Evolutionary conservation across 257 asterid genomes (phyloP), one percentile per base, ranked within the genome.

Genomic region (Lycium ferocissimum): DNA sequence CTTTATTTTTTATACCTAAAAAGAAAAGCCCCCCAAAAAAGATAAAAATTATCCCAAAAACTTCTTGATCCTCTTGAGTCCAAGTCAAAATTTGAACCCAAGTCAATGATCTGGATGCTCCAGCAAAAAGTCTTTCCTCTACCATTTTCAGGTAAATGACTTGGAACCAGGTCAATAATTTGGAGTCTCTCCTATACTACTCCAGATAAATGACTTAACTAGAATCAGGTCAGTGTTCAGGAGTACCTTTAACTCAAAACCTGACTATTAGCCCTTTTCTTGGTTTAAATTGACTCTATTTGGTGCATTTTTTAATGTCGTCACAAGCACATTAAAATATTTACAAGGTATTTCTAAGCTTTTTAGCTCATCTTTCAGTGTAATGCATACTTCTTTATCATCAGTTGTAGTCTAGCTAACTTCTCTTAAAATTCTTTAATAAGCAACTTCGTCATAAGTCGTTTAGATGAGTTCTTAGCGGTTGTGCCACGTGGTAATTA

Each of bases 71-170:
- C 53, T 13, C 53, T 38, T 38, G 78, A 15, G 78, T 70, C 78
- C 53, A 70, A 69, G 78, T 69, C 76, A 67, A 67, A 35, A 67
- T 14, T 67, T 37, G 49, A 37, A 67, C 51, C 49, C n/a, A 67
- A 67, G 76, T 69, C 53, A 70, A 70, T 70, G 51, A 69, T 69
- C 15, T 69, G 11, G 51, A 69, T 35, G 78, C 14, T 38, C 53
- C 3, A 70, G 8, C 53, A 17, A 70, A 38, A 70, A 70, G 1
- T 7, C 53, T 38, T 70, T 37, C 18, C 49, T 17, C 12, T 17
- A 15, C 26, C 7, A 38, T 9, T 17, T 22, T 14, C 8, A 37
- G 20, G 53, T 3, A 70, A 70, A 70, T 70, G 10, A 38, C 26
- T 38, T 70, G 53, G 22, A 38, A 37, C 8, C 18, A 38, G 26